Percentiles rank a stretch among this genome's conserved stretches.
These are phyloP conservation scores for Rhynchospora tenuis DNA, from an alignment of 176 grass and related monocot genomes.

Conservation along the genomic window DNA sequence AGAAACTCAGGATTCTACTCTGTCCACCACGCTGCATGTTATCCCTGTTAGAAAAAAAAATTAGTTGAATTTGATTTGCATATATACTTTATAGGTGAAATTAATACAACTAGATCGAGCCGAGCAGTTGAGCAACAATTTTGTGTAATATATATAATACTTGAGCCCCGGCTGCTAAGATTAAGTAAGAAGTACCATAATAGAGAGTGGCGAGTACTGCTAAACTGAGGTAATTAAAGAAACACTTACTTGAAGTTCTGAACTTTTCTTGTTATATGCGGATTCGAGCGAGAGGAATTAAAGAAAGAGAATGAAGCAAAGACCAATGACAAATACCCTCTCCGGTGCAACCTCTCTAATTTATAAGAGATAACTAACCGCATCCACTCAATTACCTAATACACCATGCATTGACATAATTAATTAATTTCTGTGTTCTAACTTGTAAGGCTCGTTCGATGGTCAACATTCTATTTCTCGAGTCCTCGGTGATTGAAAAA, in stretches of 20 bases:
- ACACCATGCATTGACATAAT: not conserved
- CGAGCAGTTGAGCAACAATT: too few relatives aligned
- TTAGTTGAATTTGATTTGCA: too few relatives aligned
- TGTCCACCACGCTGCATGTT: constrained; percentile 40
- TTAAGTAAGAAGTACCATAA: too few relatives aligned
- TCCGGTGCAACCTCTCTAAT: not conserved
- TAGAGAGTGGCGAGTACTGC: too few relatives aligned
- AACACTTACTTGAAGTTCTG: too few relatives aligned
- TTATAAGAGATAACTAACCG: constrained; percentile 18
- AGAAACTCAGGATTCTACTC: constrained; percentile 58
- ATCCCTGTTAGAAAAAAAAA: not conserved
- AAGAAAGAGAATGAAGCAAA: not conserved
- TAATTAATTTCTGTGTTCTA: too few relatives aligned
- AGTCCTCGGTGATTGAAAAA: not conserved
- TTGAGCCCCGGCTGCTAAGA: too few relatives aligned
- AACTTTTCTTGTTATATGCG: not conserved
- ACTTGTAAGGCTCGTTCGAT: not conserved
- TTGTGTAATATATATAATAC: too few relatives aligned
- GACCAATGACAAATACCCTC: not conserved
- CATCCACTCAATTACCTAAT: not conserved
- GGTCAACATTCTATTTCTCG: not conserved
- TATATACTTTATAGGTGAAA: too few relatives aligned
- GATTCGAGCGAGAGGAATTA: not conserved
- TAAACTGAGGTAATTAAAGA: too few relatives aligned
- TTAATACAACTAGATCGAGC: too few relatives aligned